Base-by-base conservation (phyloP, 73 alveolate species). In the Tetrahymena elliotti region DNA sequence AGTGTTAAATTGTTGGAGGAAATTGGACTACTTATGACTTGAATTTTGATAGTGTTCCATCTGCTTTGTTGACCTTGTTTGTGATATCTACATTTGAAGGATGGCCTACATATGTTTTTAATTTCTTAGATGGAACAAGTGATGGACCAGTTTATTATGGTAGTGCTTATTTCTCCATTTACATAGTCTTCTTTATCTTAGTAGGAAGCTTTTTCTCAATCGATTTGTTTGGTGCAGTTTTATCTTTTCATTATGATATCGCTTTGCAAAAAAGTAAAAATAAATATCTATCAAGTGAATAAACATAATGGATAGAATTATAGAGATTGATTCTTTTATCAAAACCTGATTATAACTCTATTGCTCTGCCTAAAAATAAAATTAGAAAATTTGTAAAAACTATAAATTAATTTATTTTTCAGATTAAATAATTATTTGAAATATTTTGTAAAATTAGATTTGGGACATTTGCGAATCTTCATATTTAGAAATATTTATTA, bases 91-190 rank as follows among this genome's bases (percentile, higher is more conserved):
- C 99, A 47, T 97, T 97, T 47, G 99, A 99, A 96, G 99, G 98
- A 27, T 99, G 99, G 99, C 99, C 99, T 52, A 98, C 97, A 39
- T 92, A 96, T 22, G 98, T 98, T 99, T 95, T 98, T 94, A 95
- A 95, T 39, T 97, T 95, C 82, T 95, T 97, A 18, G 98, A 98
- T 95, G 97, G 97, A 3, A 92, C 95, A 82, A 98, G 93, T 36
- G 93, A 93, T 34, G 98, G 99, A 0, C 99, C 99, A 24, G 95
- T 95, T 34, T 93, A 97, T 94, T 97, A 97, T 33, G 96, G 96
- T 93, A 94, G 95, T 35, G 97, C 99, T 52, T 93, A 83, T 20
- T 94, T 96, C 95, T 98, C 99, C 7, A 92, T 97, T 93, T 98
- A 93, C 94, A 98, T 97, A 93, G 95, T 99, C 16, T 94, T 95